A percentile compares a stretch with the other conserved stretches of the same genome.
phyloP scores from a whole-genome alignment of 306 rosid genomes.

The Gynostemma pentaphyllum region DNA sequence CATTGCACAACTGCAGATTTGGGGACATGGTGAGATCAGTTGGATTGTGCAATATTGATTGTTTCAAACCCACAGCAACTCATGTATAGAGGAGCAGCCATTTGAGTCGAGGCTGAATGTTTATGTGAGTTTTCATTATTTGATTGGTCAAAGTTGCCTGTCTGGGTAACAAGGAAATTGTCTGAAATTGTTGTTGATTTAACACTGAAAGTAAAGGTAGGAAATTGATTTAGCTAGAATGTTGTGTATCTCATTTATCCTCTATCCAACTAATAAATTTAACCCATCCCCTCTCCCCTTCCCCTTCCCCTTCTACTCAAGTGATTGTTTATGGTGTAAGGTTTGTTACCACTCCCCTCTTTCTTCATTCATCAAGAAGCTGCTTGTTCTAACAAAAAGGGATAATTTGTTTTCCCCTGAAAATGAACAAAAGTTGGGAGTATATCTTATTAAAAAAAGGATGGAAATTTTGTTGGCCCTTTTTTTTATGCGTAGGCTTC shows the following conservation, averaged over 20 bases:
- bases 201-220: slow-evolving; percentile 1
- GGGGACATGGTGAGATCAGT: slow-evolving; percentile 91
- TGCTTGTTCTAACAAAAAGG: neutral
- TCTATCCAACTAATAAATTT: slow-evolving; percentile 7
- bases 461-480: no score
- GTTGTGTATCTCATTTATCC: neutral
- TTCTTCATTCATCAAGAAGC: neutral
- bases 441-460: no score
- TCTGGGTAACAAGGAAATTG: neutral
- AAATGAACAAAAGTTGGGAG: no score
- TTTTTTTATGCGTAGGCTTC: no score
- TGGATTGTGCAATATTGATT: slow-evolving; percentile 81
- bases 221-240: slow-evolving; percentile 7
- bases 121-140: slow-evolving; percentile 29
- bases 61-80: slow-evolving; percentile 74
- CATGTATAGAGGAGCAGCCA: slow-evolving; percentile 28
- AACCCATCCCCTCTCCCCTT: neutral
- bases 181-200: neutral
- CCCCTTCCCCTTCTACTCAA: neutral
- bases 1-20: slow-evolving; percentile 47
- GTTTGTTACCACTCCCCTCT: neutral
- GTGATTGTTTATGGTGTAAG: neutral
- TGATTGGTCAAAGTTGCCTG: slow-evolving; percentile 38
- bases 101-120: neutral
- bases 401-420: neutral